These are phyloP conservation scores for Diaporthe vexans DNA, from an alignment of 2,329 filamentous ascomycete genomes.

Conservation along the genomic window DNA sequence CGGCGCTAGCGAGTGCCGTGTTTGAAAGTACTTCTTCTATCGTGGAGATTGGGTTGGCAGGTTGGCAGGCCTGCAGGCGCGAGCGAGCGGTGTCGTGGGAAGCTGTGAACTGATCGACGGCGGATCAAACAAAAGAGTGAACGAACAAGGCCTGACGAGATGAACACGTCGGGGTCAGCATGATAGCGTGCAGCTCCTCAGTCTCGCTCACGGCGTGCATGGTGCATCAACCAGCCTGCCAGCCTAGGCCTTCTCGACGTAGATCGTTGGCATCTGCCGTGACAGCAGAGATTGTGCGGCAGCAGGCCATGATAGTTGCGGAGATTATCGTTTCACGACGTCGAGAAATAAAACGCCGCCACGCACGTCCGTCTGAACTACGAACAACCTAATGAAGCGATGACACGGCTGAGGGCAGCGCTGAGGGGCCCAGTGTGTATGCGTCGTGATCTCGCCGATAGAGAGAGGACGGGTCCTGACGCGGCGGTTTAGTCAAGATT, in stretches of 20 bases:
- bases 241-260: conserved; percentile 16
- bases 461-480: not conserved
- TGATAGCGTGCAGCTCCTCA: not conserved
- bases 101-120: conserved; percentile 25
- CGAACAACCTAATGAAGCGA: conserved; percentile 14
- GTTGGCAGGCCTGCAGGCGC: not conserved
- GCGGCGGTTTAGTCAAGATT: conserved; percentile 15
- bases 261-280: conserved; percentile 18
- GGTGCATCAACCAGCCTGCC: conserved; percentile 1
- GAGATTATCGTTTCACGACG: conserved; percentile 34
- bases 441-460: conserved; percentile 14
- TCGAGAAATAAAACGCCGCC: conserved; percentile 27
- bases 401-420: conserved; percentile 32
- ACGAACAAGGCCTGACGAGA: conserved; percentile 24
- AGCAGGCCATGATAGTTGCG: conserved; percentile 9
- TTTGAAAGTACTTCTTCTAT: conserved; percentile 5
- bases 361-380: conserved; percentile 14
- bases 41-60: not conserved
- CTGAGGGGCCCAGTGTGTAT: conserved; percentile 18
- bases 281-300: conserved; percentile 21
- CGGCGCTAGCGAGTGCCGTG: conserved; percentile 31
- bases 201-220: conserved; percentile 11
- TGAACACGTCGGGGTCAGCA: conserved; percentile 15
- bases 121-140: conserved; percentile 22
- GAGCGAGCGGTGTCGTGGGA: conserved; percentile 22